Evolutionary conservation across 208 protist species (phyloP).

Genomic region (Plasmodiophora brassicae): DNA sequence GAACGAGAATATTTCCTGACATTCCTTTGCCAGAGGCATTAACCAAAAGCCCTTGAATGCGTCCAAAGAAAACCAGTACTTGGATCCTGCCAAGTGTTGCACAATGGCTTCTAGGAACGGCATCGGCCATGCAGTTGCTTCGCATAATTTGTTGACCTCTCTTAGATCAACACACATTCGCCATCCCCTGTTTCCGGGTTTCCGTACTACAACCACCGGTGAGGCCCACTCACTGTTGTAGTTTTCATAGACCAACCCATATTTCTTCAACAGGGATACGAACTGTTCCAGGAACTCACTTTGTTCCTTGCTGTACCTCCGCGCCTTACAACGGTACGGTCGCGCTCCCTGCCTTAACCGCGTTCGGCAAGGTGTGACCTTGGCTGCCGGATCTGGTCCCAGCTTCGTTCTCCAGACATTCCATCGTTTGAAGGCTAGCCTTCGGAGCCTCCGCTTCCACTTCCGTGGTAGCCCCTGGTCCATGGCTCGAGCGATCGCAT

Average conservation of each 20-base stretch:
- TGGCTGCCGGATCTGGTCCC: neutral
- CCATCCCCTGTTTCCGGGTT: too few species aligned
- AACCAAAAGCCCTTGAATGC: neutral
- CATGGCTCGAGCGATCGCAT: too few species aligned
- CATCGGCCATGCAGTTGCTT: neutral
- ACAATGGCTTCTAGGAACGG: too few species aligned
- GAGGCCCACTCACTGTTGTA: neutral
- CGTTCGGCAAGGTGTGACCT: neutral
- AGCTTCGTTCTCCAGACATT: neutral
- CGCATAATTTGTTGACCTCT: neutral
- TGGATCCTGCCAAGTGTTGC: too few species aligned
- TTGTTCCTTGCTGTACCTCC: neutral
- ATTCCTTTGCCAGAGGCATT: neutral
- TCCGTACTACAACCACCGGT: too few species aligned
- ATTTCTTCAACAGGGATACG: neutral
- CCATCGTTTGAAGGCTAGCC: too few species aligned
- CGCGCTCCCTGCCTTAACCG: neutral
- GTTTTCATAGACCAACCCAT: neutral
- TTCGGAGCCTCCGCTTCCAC: too few species aligned
- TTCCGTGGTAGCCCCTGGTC: too few species aligned
- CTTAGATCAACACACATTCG: neutral
- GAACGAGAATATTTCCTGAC: conserved; percentile 5
- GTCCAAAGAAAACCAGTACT: neutral
- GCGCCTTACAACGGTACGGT: neutral
- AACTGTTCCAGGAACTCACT: neutral